A percentile compares a stretch with the other conserved stretches of the same genome.
Evolutionary conservation across 1,139 yeast genomes (phyloP).

Genomic region (Saccharomycopsis hybrid): DNA sequence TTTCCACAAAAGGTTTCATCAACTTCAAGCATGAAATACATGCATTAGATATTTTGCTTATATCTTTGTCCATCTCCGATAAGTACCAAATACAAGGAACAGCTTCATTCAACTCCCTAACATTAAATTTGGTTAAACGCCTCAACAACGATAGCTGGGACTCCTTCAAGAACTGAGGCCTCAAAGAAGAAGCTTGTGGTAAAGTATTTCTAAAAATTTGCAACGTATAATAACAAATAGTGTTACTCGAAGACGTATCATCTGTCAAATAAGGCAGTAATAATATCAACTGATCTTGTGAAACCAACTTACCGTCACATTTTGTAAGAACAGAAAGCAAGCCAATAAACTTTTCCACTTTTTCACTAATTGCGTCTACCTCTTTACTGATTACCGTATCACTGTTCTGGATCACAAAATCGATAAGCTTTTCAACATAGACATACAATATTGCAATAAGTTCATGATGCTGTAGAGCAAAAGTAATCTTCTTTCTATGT

Average conservation of each 20-base stretch:
- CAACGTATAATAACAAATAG: slow-evolving; percentile 41
- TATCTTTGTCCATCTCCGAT: slow-evolving; percentile 39
- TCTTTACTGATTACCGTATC: slow-evolving; percentile 29
- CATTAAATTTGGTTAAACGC: slow-evolving; percentile 51
- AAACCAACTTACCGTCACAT: slow-evolving; percentile 43
- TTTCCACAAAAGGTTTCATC: slow-evolving; percentile 28
- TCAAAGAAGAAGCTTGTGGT: slow-evolving; percentile 37
- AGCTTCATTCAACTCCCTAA: slow-evolving; percentile 58
- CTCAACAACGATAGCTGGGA: slow-evolving; percentile 48
- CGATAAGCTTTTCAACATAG: slow-evolving; percentile 27
- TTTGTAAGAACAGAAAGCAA: slow-evolving; percentile 49
- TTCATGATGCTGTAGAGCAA: slow-evolving; percentile 6
- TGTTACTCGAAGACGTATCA: slow-evolving; percentile 34
- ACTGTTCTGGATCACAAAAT: slow-evolving; percentile 25
- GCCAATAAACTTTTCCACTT: slow-evolving; percentile 37
- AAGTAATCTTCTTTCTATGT: slow-evolving; percentile 14
- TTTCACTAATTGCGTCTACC: slow-evolving; percentile 25
- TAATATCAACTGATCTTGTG: slow-evolving; percentile 58
- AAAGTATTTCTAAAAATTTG: slow-evolving; percentile 47
- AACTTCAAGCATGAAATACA: slow-evolving; percentile 51
- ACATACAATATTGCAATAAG: slow-evolving; percentile 24
- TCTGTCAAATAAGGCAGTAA: slow-evolving; percentile 55
- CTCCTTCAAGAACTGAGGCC: slow-evolving; percentile 43
- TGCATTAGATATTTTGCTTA: slow-evolving; percentile 49
- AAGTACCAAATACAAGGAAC: slow-evolving; percentile 61